Evolutionary conservation across 257 asterid species (phyloP).

Genomic region (Ophiorrhiza pumila): DNA sequence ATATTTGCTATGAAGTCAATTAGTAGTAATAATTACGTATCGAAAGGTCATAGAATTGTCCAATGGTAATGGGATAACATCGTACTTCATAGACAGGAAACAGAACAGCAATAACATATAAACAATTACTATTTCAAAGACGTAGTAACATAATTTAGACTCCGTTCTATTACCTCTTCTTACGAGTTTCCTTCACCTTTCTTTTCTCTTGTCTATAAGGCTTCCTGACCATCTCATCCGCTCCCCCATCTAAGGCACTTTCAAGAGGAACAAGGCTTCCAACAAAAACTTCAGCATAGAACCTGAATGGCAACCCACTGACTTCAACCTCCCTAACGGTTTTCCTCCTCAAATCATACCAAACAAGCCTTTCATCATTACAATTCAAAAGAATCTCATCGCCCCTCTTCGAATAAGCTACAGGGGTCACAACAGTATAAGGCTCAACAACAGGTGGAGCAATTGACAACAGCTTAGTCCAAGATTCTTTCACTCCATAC

Average conservation of each 20-base stretch:
- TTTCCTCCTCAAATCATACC: conserved; percentile 34
- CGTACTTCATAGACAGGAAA: not conserved
- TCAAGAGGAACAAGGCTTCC: conserved; percentile 35
- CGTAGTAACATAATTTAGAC: not conserved
- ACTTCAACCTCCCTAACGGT: conserved; percentile 15
- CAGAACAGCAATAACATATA: not conserved
- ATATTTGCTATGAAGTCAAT: not conserved
- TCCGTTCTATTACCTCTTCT: conserved; percentile 31
- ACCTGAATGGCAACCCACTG: conserved; percentile 18
- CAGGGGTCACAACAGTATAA: conserved; percentile 21
- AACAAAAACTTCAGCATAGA: conserved; percentile 34
- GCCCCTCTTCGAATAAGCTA: conserved; percentile 34
- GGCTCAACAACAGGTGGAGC: conserved; percentile 28
- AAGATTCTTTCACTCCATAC: conserved; percentile 51
- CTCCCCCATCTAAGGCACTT: not conserved
- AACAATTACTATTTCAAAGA: conserved; percentile 6
- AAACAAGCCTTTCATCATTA: conserved; percentile 29
- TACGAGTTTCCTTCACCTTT: conserved; percentile 22
- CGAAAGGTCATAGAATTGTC: no score
- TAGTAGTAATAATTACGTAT: no score
- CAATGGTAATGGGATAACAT: no score
- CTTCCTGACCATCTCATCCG: conserved; percentile 19
- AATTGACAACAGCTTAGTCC: conserved; percentile 51
- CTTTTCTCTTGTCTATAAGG: conserved; percentile 16
- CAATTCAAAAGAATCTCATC: conserved; percentile 37